Base-by-base conservation (phyloP, 1,139 yeast genomes). In the Pichia sp. region DNA sequence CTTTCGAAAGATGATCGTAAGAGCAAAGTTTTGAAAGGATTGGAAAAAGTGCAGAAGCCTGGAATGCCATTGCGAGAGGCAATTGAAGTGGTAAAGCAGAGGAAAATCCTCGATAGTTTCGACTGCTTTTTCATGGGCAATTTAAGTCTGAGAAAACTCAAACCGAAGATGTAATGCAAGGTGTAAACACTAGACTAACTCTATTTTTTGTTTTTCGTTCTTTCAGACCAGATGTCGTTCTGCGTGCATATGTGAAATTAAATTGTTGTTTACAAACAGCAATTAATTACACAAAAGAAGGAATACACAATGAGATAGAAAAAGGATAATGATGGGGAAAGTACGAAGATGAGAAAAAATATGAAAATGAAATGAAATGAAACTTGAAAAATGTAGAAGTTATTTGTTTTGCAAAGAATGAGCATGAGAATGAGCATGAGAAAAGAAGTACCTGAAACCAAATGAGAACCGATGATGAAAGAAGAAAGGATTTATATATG, bases 401-500 rank as follows among this genome's bases (percentile, higher is more conserved):
- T 13, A n/a, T 29, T 31, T 38, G 23, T n/a, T 4, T 45, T 16
- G 23, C 16, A 45, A 45, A 29, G 48, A 30, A 31, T n/a, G 15
- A 19, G 36, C 29, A 45, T 11, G 15, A 45, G n/a, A 45, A 43
- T 15, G 38, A 23, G 29, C 26, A 7, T 36, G 34, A 41, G 34
- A 15, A 13, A 26, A 47, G 11, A 11, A 13, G 15, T 36, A 13
- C 40, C 40, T 36, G 6, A 36, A 36, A 36, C 40, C 40, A 36
- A 36, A 36, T 36, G 40, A 11, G 40, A 36, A 36, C 40, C 40
- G 15, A 42, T 42, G 8, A 16, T 23, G 45, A 23, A 36, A 40
- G 19, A 42, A 2, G 57, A 70, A 51, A 11, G 15, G 31, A 42
- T 26, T 42, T 11, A 42, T 42, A n/a, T n/a, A 23, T 42, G 16